A percentile compares a stretch with the other conserved stretches of the same genome.
These are phyloP conservation scores for Schizosaccharomyces pombe DNA, from an alignment of 805 yeast species.

Conservation along the genomic window DNA sequence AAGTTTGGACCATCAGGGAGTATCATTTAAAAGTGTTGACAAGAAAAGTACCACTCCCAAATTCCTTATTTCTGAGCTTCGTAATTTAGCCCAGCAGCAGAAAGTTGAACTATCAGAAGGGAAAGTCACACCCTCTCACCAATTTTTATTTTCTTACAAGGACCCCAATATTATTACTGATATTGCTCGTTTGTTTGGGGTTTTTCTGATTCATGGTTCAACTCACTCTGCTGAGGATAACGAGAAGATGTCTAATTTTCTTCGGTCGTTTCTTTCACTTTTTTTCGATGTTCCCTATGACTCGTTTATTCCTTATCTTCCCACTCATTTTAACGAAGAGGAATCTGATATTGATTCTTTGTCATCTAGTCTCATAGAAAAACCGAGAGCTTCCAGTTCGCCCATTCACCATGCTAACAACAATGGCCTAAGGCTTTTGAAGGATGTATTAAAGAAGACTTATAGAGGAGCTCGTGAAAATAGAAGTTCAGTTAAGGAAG, in stretches of 20 bases:
- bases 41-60: conserved; percentile 77
- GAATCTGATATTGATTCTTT: conserved; percentile 12
- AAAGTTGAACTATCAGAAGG: not conserved
- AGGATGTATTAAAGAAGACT: not conserved
- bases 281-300: conserved; percentile 28
- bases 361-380: conserved; percentile 9
- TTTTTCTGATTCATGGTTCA: conserved; percentile 42
- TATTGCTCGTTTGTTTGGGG: conserved; percentile 40
- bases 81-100: not conserved
- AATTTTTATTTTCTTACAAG: conserved; percentile 40
- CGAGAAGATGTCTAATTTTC: conserved; percentile 46
- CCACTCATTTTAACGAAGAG: conserved; percentile 8
- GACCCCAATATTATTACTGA: conserved; percentile 55
- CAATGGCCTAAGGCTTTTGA: not conserved
- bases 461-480: conserved; percentile 13
- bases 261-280: conserved; percentile 43
- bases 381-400: not conserved
- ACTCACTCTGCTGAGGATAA: conserved; percentile 62
- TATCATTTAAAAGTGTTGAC: conserved; percentile 91
- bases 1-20: conserved; percentile 82
- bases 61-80: conserved; percentile 73
- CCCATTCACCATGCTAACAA: not conserved
- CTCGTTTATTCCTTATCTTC: not conserved
- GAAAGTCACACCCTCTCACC: conserved; percentile 22
- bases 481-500: not conserved